These are phyloP conservation scores for Arachnopeziza araneosa DNA, from an alignment of 2,329 filamentous ascomycete genomes.

Conservation along the genomic window DNA sequence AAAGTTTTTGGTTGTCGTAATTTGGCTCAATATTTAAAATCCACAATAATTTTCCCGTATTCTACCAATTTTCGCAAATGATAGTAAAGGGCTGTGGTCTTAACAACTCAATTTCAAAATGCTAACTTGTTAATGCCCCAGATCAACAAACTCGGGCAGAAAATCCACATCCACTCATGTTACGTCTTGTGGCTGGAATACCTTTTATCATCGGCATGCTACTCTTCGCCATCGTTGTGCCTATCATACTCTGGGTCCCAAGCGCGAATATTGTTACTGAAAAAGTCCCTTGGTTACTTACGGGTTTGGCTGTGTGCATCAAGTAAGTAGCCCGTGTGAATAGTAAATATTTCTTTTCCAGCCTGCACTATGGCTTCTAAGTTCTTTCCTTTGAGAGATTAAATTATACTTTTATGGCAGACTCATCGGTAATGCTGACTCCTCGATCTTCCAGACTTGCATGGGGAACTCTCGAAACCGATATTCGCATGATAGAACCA, in stretches of 20 bases:
- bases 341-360: no score
- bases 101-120: no score
- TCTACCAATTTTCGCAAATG: no score
- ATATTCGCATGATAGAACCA: slow-evolving; percentile 68
- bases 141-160: slow-evolving; percentile 43
- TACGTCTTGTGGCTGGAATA: slow-evolving; percentile 53
- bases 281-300: slow-evolving; percentile 60
- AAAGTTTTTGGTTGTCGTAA: no score
- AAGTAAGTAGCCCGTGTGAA: slow-evolving; percentile 35
- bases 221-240: slow-evolving; percentile 52
- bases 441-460: slow-evolving; percentile 35
- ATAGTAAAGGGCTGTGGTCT: no score
- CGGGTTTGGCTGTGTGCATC: slow-evolving; percentile 57
- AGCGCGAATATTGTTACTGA: slow-evolving; percentile 49
- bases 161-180: slow-evolving; percentile 65
- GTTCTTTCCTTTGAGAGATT: no score
- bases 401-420: no score
- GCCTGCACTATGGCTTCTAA: no score
- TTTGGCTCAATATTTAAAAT: no score
- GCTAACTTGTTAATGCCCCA: no score
- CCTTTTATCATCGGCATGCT: slow-evolving; percentile 55
- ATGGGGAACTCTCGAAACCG: slow-evolving; percentile 64
- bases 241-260: slow-evolving; percentile 54
- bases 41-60: no score
- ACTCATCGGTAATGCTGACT: no score